Conservation (phyloP, 768 basidiomycete species). For the Kwoniella shandongensis region DNA sequence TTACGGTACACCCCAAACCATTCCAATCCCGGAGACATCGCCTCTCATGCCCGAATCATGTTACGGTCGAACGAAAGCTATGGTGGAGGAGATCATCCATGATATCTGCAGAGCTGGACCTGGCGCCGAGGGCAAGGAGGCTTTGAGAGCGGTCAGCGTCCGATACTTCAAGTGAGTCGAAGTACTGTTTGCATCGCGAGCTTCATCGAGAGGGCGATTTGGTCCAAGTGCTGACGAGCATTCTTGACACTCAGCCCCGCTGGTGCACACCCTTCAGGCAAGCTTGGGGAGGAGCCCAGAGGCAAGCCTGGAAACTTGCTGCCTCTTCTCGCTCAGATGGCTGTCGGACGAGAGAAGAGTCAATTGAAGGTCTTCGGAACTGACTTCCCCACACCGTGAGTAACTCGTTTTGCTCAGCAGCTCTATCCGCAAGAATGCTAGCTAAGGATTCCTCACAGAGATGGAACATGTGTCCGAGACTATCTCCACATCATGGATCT, state of each 20-base stretch:
- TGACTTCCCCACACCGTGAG: constrained; percentile 90
- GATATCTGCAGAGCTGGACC: constrained; percentile 64
- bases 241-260: constrained; percentile 66
- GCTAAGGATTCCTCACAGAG: constrained; percentile 57
- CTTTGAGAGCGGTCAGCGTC: constrained; percentile 66
- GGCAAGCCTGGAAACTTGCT: constrained; percentile 93
- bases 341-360: constrained; percentile 77
- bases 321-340: constrained; percentile 91
- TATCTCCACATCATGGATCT: constrained; percentile 75
- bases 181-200: too few relatives aligned
- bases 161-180: constrained; percentile 82
- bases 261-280: constrained; percentile 94
- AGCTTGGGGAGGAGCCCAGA: constrained; percentile 93
- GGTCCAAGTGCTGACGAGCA: not conserved
- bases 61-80: constrained; percentile 94
- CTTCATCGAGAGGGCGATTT: constrained; percentile 36
- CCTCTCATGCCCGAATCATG: constrained; percentile 83
- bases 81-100: constrained; percentile 84
- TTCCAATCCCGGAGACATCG: constrained; percentile 92
- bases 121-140: constrained; percentile 20
- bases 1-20: constrained; percentile 85
- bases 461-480: constrained; percentile 97
- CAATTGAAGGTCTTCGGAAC: constrained; percentile 82
- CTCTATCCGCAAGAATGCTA: too few relatives aligned
- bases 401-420: constrained; percentile 58